phyloP scores from a whole-genome alignment of 768 basidiomycete species.

The Macrolepiota dolichaula region DNA sequence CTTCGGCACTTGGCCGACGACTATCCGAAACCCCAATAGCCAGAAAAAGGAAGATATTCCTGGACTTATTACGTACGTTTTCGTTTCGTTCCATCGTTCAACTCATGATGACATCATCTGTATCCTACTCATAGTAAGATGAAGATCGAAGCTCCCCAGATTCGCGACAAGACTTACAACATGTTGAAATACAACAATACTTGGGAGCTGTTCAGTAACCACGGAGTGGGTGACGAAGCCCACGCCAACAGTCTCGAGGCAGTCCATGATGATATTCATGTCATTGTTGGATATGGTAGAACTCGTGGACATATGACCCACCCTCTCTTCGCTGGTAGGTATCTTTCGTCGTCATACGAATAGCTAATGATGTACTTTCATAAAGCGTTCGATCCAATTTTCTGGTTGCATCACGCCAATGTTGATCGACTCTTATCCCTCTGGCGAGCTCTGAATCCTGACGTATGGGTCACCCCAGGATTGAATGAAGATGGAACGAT shows the following conservation, averaged over 20 bases:
- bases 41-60: background rate
- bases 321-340: slow-evolving; percentile 27
- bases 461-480: slow-evolving; percentile 30
- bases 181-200: slow-evolving; percentile 26
- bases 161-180: slow-evolving; percentile 25
- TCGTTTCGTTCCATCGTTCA: background rate
- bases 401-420: slow-evolving; percentile 44
- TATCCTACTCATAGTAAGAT: slow-evolving; percentile 14
- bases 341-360: background rate
- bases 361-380: background rate
- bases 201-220: slow-evolving; percentile 43
- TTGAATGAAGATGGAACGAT: slow-evolving; percentile 25
- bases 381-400: slow-evolving; percentile 41
- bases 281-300: slow-evolving; percentile 21
- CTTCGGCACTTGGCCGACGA: slow-evolving; percentile 28
- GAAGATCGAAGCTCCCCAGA: slow-evolving; percentile 14
- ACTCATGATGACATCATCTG: background rate
- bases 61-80: background rate
- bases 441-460: slow-evolving; percentile 40
- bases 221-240: slow-evolving; percentile 26
- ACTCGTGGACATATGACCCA: slow-evolving; percentile 31
- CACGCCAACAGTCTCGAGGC: slow-evolving; percentile 39
- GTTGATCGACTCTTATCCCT: slow-evolving; percentile 44
- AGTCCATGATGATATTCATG: slow-evolving; percentile 40
- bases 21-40: slow-evolving; percentile 27